Evolutionary conservation across 257 asterid genomes (phyloP), one percentile per base, ranked within the genome.

Genomic region (Nyctanthes arbortristis): DNA sequence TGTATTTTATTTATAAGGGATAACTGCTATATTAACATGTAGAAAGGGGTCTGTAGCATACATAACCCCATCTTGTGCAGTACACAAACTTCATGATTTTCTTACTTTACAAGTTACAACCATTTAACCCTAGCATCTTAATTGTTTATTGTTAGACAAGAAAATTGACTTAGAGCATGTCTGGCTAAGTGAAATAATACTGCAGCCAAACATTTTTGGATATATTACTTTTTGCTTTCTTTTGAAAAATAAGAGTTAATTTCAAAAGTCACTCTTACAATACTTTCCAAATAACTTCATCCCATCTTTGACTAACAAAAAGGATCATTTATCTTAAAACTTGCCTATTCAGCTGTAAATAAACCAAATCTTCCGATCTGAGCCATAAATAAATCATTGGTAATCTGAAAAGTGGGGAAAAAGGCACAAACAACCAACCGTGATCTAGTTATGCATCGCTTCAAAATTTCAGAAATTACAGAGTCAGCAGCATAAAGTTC

Each of bases 101-200:
- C 39, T 33, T 71, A 67, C 24, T 61, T 10, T 37, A 28, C 37
- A 61, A 10, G 63, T n/a, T 37, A 47, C n/a, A 34, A 77, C 36
- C 69, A 63, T 31, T n/a, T 7, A 20, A 49, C 9, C 7, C 29
- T 2, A 5, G 28, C 8, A 49, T n/a, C 57, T 49, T 13, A n/a
- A 49, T 43, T n/a, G 6, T 16, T 20, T 43, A 43, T 24, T 43
- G 22, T 16, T 16, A 43, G 22, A 40, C 22, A n/a, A 43, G 54
- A 43, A 43, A 43, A 43, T 14, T 43, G 9, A 16, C 9, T 43
- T 14, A 43, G 54, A 43, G 24, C 54, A 0, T 43, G 10, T 43
- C n/a, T 43, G 24, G 54, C 54, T 16, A 16, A 43, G 24, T 43
- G n/a, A 43, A 14, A 40, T 4, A 40, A 20, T 43, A 14, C n/a